Base-by-base conservation (phyloP, 2,329 filamentous ascomycete genomes). In the Colletotrichum magnum region DNA sequence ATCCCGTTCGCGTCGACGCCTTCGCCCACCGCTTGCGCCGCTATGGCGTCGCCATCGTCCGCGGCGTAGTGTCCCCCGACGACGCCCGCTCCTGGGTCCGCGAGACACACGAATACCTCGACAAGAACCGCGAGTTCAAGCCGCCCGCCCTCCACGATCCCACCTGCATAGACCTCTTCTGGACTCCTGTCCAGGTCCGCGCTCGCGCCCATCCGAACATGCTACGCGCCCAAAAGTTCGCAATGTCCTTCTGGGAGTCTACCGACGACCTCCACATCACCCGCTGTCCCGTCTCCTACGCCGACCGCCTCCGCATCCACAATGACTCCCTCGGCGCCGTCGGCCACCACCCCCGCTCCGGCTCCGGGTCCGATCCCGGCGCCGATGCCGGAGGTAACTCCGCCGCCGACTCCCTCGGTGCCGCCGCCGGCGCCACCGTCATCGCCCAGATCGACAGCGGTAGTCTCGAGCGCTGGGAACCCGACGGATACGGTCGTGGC, bases 151-250 rank as follows among this genome's bases (percentile, higher is more conserved):
- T 85, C 0, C 87, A 89, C 73, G 88, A 90, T 48, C 91, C 91
- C 5, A 89, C 90, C 1, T 92, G 92, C 59, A 93, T 90, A 79
- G 91, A 93, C 78, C 87, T 93, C 74, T 93, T 92, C 80, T 83
- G 82, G 82, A 81, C 80, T 13, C 77, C 78, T 6, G 75, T 80
- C 1, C 81, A 84, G 61, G 75, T 83, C 48, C 79, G 79, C 39
- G 80, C 79, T 12, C 77, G 81, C 24, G 79, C 79, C 1, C 81
- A 83, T 54, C 76, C 77, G 5, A 82, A 82, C 58, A 71, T 82
- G 18, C 74, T 86, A 64, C 73, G 71, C 9, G 75, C 79, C 0
- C 82, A 83, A 69, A 77, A 85, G 81, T 80, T 90, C 18, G 84
- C 88, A 73, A 83, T 83, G 80, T 75, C 77, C 54, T 75, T 89